These are phyloP conservation scores for Phaeolepiota aurea DNA, from an alignment of 768 basidiomycete species.

Conservation along the genomic window DNA sequence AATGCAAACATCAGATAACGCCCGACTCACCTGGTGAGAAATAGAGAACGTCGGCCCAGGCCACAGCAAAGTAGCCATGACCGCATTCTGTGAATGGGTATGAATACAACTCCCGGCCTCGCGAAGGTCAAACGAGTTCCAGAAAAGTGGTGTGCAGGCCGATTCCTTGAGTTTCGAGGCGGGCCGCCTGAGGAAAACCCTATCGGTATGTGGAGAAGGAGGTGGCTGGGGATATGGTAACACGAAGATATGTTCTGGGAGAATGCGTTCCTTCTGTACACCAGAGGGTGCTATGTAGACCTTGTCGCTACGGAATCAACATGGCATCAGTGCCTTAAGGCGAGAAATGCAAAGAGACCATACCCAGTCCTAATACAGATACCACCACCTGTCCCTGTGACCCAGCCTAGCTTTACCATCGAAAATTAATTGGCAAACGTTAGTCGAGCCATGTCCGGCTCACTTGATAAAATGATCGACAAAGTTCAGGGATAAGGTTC, in stretches of 20 bases:
- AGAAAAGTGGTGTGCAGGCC: constrained; percentile 86
- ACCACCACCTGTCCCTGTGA: constrained; percentile 82
- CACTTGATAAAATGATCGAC: constrained; percentile 69
- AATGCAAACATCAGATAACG: too few species aligned
- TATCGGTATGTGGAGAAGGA: constrained; percentile 55
- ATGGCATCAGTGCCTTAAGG: neutral
- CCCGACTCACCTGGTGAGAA: constrained; percentile 69
- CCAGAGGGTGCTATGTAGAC: constrained; percentile 86
- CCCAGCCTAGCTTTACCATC: constrained; percentile 66
- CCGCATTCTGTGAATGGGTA: constrained; percentile 85
- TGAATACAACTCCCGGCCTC: constrained; percentile 84
- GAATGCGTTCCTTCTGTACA: constrained; percentile 86
- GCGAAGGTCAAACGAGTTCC: constrained; percentile 81
- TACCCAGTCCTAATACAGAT: constrained; percentile 69
- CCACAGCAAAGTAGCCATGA: constrained; percentile 82
- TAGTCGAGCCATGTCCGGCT: constrained; percentile 3
- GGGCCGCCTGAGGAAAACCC: constrained; percentile 74
- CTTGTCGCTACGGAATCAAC: constrained; percentile 41
- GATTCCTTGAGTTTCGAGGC: constrained; percentile 68
- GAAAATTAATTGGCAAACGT: neutral
- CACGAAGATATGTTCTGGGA: constrained; percentile 80
- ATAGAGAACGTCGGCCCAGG: constrained; percentile 64
- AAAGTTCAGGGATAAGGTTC: constrained; percentile 85
- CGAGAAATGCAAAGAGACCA: constrained; percentile 10
- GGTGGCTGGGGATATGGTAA: constrained; percentile 65